Evolutionary conservation across 2,329 filamentous ascomycete species (phyloP).

Genomic region (Fusarium sp.): DNA sequence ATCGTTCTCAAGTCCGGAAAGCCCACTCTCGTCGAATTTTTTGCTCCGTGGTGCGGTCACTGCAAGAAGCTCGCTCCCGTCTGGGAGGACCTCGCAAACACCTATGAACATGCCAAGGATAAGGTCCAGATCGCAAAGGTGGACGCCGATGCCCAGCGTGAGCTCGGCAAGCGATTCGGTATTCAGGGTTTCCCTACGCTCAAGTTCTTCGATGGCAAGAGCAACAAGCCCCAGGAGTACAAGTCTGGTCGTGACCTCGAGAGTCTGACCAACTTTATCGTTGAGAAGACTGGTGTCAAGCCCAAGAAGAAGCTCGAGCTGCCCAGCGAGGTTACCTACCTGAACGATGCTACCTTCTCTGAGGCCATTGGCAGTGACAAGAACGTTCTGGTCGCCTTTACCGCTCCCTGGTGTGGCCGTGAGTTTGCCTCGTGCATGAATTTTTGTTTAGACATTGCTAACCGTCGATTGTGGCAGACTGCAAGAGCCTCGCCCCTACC

Average conservation of each 20-base stretch:
- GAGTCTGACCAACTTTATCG: slow-evolving; percentile 83
- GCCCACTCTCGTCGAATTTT: slow-evolving; percentile 97
- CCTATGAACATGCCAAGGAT: slow-evolving; percentile 79
- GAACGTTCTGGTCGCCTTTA: slow-evolving; percentile 95
- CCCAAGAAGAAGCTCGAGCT: slow-evolving; percentile 81
- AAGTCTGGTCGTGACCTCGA: slow-evolving; percentile 90
- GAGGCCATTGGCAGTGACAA: slow-evolving; percentile 85
- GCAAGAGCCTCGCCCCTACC: slow-evolving; percentile 91
- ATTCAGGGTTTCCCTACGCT: slow-evolving; percentile 96
- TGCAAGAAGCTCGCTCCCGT: slow-evolving; percentile 97
- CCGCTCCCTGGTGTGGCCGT: slow-evolving; percentile 99
- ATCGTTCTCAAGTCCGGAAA: slow-evolving; percentile 92
- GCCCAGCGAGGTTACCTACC: slow-evolving; percentile 82
- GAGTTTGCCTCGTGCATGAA: slow-evolving; percentile 62
- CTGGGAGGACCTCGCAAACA: slow-evolving; percentile 88
- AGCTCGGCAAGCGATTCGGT: slow-evolving; percentile 87
- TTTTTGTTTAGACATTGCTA: slow-evolving; percentile 13
- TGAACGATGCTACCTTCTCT: slow-evolving; percentile 86
- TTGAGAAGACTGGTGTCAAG: slow-evolving; percentile 89
- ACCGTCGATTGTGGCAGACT: slow-evolving; percentile 73
- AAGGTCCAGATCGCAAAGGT: slow-evolving; percentile 94
- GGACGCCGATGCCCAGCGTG: slow-evolving; percentile 90
- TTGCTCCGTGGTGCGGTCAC: slow-evolving; percentile 98
- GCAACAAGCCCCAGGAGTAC: slow-evolving; percentile 87
- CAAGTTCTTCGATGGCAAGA: slow-evolving; percentile 98